Base-by-base conservation (phyloP, 345 rosid genomes). In the Combretum micranthum region DNA sequence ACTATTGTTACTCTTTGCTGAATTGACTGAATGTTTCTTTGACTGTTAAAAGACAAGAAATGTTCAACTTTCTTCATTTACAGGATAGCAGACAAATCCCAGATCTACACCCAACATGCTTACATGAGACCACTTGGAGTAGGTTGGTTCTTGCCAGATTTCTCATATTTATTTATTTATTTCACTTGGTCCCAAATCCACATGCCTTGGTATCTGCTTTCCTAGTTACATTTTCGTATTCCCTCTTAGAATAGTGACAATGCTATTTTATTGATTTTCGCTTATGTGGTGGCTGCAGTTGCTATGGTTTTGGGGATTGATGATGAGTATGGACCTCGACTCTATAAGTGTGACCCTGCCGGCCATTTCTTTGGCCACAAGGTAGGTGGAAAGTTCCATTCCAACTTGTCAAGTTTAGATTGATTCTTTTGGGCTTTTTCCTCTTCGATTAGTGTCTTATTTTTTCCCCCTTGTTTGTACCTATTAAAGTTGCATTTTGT, bases 41-140 rank as follows among this genome's bases (percentile, higher is more conserved):
- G 13, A 26, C 21, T n/a, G 19, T 13, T 51, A 13, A 32, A 32
- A 32, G 9, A 5, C 10, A 7, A 32, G 6, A 32, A 7, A 32
- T 32, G 39, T 32, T 32, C 9, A 7, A 32, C 39, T 32, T 46
- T 50, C 42, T 54, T 25, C 42, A n/a, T 55, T 16, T 63, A 39
- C 67, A 93, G 99, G 99, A 84, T 94, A 75, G 96, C 99, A 0
- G 97, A 94, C 71, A 90, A 94, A 62, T 90, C 99, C 25, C 99
- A 94, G 66, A 86, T 94, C 56, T 94, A 94, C 63, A 94, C 99
- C 54, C 99, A 94, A 59, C 97, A 94, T 81, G 99, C 97, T 56
- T 94, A 94, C 70, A 94, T 90, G 99, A 85, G 99, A 77, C 99
- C 99, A 15, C 99, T 94, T 70, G 99, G 99, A 66, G 95, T 94